These are phyloP conservation scores for Dendrobium nobile DNA, from an alignment of 106 monocot species.

Conservation along the genomic window DNA sequence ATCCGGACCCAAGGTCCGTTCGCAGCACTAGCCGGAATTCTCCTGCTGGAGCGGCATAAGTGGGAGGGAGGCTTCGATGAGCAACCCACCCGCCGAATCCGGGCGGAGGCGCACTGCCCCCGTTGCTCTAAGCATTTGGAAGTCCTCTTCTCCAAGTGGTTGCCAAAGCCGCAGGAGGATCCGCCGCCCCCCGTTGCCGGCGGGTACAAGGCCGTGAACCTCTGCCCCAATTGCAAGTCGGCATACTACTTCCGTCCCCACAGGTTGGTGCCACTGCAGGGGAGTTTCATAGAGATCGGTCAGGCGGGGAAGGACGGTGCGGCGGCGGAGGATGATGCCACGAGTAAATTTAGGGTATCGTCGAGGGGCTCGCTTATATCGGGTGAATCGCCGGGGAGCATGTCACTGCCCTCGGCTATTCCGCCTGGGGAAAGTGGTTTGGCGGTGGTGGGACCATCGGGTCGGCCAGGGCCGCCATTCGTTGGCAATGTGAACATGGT, in stretches of 20 bases:
- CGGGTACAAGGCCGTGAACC: slow-evolving; percentile 41
- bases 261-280: slow-evolving; percentile 53
- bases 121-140: slow-evolving; percentile 58
- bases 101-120: slow-evolving; percentile 60
- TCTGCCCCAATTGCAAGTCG: slow-evolving; percentile 56
- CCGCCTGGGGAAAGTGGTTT: slow-evolving; percentile 18
- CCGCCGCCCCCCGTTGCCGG: slow-evolving; percentile 2
- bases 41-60: slow-evolving; percentile 20
- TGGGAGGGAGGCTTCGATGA: slow-evolving; percentile 18
- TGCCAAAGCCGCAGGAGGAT: slow-evolving; percentile 6
- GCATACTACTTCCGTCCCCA: slow-evolving; percentile 61
- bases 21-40: background rate
- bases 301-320: slow-evolving; percentile 11
- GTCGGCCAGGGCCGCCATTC: background rate
- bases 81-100: slow-evolving; percentile 27
- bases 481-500: slow-evolving; percentile 13
- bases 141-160: slow-evolving; percentile 40
- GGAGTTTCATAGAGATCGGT: slow-evolving; percentile 71
- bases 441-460: background rate
- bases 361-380: slow-evolving; percentile 45
- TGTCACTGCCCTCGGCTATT: background rate
- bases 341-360: slow-evolving; percentile 18
- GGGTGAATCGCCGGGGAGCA: slow-evolving; percentile 35
- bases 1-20: background rate
- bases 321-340: slow-evolving; percentile 9